A percentile compares a stretch with the other conserved stretches of the same genome.
Evolutionary conservation across 2,329 filamentous ascomycete genomes (phyloP).

Genomic region (Colletotrichum navitas): DNA sequence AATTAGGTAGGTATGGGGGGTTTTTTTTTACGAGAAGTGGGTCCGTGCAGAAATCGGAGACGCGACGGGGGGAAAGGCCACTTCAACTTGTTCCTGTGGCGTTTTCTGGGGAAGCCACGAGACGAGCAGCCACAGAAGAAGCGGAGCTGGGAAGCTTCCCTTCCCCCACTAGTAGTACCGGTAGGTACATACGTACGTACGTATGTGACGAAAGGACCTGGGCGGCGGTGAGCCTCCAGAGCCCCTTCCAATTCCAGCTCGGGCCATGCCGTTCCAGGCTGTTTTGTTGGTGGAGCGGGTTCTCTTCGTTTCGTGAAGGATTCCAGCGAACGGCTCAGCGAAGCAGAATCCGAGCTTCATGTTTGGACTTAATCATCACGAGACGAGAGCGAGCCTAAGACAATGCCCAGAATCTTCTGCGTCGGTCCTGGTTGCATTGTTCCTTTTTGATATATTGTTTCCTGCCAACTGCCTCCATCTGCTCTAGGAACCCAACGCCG

Average conservation of each 20-base stretch:
- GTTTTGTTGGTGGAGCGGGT: constrained; percentile 24
- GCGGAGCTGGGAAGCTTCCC: neutral
- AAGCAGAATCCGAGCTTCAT: constrained; percentile 17
- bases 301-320: constrained; percentile 30
- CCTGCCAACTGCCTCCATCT: neutral
- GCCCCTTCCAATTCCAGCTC: constrained; percentile 27
- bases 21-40: constrained; percentile 10
- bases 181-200: neutral
- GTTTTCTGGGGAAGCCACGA: neutral
- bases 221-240: constrained; percentile 24
- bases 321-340: constrained; percentile 22
- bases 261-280: constrained; percentile 10
- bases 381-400: constrained; percentile 18
- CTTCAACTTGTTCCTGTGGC: neutral
- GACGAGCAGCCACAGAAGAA: constrained; percentile 5
- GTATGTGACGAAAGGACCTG: constrained; percentile 6
- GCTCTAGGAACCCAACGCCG: constrained; percentile 18
- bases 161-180: constrained; percentile 11
- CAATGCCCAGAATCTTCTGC: neutral
- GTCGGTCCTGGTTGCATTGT: neutral
- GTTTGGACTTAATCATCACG: constrained; percentile 20
- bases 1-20: too few relatives aligned
- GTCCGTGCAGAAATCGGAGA: constrained; percentile 35
- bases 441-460: neutral
- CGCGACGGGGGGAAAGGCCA: neutral